These are phyloP conservation scores for Coemansia sp. DNA, from an alignment of 192 early-diverging fungal species.

Conservation along the genomic window DNA sequence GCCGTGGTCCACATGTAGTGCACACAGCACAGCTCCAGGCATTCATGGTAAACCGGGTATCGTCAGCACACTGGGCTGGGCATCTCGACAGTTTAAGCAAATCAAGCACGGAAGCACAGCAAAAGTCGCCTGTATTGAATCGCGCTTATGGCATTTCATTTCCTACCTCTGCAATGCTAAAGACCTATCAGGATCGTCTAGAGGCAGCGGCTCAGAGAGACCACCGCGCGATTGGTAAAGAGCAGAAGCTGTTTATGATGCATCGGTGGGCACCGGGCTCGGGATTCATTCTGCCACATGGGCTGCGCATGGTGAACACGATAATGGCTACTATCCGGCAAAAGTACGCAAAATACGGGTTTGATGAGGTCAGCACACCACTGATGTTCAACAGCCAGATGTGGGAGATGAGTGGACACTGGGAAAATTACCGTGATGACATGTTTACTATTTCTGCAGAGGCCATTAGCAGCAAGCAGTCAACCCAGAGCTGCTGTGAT, in stretches of 20 bases:
- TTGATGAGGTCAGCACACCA: slow-evolving; percentile 88
- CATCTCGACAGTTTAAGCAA: slow-evolving; percentile 9
- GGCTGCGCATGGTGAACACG: slow-evolving; percentile 77
- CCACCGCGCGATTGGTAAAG: slow-evolving; percentile 68
- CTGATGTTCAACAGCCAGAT: slow-evolving; percentile 88
- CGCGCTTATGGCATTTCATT: slow-evolving; percentile 76
- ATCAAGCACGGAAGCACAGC: slow-evolving; percentile 1
- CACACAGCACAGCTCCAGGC: slow-evolving; percentile 62
- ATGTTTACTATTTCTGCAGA: slow-evolving; percentile 71
- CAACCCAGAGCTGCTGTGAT: slow-evolving; percentile 26
- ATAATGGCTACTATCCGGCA: slow-evolving; percentile 71
- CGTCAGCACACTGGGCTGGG: slow-evolving; percentile 63
- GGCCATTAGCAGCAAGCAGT: slow-evolving; percentile 1
- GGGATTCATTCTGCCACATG: slow-evolving; percentile 73
- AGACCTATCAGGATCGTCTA: slow-evolving; percentile 55
- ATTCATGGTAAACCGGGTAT: slow-evolving; percentile 58
- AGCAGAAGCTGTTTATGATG: slow-evolving; percentile 70
- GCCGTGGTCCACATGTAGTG: slow-evolving; percentile 75
- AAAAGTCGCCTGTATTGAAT: slow-evolving; percentile 60
- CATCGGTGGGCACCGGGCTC: slow-evolving; percentile 71
- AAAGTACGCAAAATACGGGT: slow-evolving; percentile 76
- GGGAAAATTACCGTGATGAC: slow-evolving; percentile 94
- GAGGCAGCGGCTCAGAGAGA: slow-evolving; percentile 60
- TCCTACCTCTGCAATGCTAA: slow-evolving; percentile 54
- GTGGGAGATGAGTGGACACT: slow-evolving; percentile 93